phyloP scores from a whole-genome alignment of 352 stramenopile species.

The Globisporangium cystogenes region DNA sequence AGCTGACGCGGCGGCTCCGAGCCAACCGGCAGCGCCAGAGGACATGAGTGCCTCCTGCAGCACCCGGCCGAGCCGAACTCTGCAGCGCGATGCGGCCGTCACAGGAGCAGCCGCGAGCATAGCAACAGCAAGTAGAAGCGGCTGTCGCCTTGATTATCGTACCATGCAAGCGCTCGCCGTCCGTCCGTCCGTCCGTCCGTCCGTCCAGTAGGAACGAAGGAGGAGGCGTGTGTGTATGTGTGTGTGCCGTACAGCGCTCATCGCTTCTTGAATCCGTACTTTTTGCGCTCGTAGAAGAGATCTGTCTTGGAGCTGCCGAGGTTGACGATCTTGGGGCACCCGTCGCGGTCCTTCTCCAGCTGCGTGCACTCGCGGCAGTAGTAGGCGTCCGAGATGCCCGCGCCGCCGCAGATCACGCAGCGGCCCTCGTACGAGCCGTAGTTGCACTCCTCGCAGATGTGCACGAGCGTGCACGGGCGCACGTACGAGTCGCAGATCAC shows the following conservation, averaged over 20 bases:
- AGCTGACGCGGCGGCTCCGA: slow-evolving; percentile 21
- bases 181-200: too few species aligned
- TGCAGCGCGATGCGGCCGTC: too few species aligned
- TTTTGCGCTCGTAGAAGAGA: slow-evolving; percentile 99
- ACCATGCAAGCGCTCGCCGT: neutral
- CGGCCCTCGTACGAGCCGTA: slow-evolving; percentile 96
- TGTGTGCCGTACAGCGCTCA: too few species aligned
- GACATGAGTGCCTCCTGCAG: too few species aligned
- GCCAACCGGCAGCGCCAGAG: slow-evolving; percentile 4
- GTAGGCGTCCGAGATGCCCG: slow-evolving; percentile 98
- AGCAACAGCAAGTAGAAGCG: too few species aligned
- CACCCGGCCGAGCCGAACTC: too few species aligned
- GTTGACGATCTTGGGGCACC: slow-evolving; percentile 99
- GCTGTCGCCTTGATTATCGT: too few species aligned
- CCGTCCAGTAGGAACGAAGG: too few species aligned
- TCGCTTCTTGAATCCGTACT: slow-evolving; percentile 93
- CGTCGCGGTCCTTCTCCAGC: slow-evolving; percentile 95
- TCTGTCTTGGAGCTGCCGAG: slow-evolving; percentile 93
- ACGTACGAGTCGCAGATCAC: slow-evolving; percentile 99
- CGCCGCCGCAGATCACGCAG: slow-evolving; percentile 97
- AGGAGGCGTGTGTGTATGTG: too few species aligned
- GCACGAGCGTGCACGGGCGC: slow-evolving; percentile 94
- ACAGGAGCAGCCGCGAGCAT: too few species aligned
- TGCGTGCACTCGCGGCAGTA: slow-evolving; percentile 99
- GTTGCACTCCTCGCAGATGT: slow-evolving; percentile 99